These are phyloP conservation scores for Prunus yedoensis DNA, from an alignment of 331 rosid genomes.

Conservation along the genomic window DNA sequence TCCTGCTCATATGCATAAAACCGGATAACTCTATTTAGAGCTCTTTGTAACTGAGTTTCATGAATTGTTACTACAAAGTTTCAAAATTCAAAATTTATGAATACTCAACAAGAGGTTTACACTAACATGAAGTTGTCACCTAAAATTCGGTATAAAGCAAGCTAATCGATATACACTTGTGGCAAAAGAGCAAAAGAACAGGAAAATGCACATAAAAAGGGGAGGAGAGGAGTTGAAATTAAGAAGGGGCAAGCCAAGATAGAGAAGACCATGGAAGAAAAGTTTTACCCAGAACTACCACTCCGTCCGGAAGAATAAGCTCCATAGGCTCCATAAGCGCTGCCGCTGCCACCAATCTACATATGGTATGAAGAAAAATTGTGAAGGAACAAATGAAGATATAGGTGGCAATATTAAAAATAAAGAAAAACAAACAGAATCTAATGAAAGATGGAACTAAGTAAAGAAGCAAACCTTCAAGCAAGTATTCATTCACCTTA, in stretches of 20 bases:
- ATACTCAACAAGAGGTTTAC: background rate
- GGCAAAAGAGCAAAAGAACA: background rate
- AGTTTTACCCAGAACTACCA: slow-evolving; percentile 72
- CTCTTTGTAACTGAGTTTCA: background rate
- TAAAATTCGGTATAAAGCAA: background rate
- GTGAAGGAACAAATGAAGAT: slow-evolving; percentile 18
- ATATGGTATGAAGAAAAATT: slow-evolving; percentile 27
- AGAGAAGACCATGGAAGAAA: slow-evolving; percentile 25
- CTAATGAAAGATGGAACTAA: background rate
- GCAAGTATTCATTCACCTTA: background rate
- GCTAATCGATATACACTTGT: background rate
- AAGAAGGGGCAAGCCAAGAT: slow-evolving; percentile 8
- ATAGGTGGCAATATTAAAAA: background rate
- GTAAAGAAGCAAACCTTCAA: background rate
- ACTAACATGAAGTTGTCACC: background rate
- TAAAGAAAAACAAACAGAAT: too few species aligned
- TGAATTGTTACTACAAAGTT: background rate
- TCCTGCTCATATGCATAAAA: background rate
- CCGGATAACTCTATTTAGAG: background rate
- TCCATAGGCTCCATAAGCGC: slow-evolving; percentile 89
- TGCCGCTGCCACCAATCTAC: slow-evolving; percentile 69
- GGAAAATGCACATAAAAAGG: background rate
- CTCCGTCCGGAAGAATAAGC: slow-evolving; percentile 71
- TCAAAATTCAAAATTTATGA: background rate
- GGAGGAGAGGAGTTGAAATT: background rate